Conservation (phyloP, 306 rosid genomes). For the Cicer cuneatum region DNA sequence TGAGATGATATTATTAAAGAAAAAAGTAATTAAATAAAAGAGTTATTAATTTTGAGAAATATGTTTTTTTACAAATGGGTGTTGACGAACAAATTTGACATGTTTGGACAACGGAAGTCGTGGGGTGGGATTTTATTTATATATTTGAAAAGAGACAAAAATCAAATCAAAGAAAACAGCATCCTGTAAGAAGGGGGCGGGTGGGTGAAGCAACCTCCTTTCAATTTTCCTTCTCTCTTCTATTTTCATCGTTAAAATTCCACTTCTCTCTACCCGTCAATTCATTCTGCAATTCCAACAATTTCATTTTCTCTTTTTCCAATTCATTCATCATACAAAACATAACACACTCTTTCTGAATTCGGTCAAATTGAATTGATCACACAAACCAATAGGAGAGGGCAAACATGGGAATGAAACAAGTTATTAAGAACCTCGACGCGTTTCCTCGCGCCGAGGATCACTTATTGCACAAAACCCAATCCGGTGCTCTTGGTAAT, state of each 20-base stretch:
- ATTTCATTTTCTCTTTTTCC: background rate
- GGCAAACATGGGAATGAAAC: conserved; percentile 74
- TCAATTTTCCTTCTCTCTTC: background rate
- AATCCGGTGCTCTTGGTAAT: conserved; percentile 95
- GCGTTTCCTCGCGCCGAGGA: conserved; percentile 99
- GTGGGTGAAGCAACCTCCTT: background rate
- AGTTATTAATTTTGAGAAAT: too few species aligned
- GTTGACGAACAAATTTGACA: too few species aligned
- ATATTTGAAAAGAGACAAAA: background rate
- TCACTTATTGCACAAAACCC: conserved; percentile 89
- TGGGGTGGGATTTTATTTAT: too few species aligned
- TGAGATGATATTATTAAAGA: too few species aligned
- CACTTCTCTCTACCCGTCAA: background rate
- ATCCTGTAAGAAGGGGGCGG: background rate
- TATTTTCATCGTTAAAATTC: background rate
- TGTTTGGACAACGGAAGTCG: too few species aligned
- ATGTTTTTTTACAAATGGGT: too few species aligned
- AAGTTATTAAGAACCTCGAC: conserved; percentile 76
- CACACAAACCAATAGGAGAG: background rate
- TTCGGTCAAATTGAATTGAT: background rate
- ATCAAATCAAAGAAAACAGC: background rate
- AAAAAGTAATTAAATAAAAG: too few species aligned
- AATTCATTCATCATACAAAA: background rate
- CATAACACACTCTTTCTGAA: background rate
- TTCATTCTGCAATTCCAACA: background rate